These are phyloP conservation scores for Ogataea trehalophila DNA, from an alignment of 805 yeast genomes.

Conservation along the genomic window DNA sequence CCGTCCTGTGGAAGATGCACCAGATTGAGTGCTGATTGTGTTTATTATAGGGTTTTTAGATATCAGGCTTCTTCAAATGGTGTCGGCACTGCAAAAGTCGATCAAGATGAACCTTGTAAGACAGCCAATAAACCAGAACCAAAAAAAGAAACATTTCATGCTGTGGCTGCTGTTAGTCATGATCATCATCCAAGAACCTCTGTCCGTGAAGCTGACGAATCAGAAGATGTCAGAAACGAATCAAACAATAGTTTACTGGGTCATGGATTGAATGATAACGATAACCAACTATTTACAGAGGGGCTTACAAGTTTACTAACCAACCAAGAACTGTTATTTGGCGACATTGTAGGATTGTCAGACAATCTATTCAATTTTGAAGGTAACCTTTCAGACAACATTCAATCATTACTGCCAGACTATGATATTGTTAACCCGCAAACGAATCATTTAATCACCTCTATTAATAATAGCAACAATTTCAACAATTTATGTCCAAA, in stretches of 20 bases:
- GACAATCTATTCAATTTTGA: constrained; percentile 9
- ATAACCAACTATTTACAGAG: constrained; percentile 7
- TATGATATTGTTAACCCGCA: constrained; percentile 3
- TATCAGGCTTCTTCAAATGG: constrained; percentile 14
- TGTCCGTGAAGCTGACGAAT: too few relatives aligned
- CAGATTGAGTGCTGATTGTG: constrained; percentile 30
- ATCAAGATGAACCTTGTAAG: not conserved
- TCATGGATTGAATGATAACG: not conserved
- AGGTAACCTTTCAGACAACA: constrained; percentile 3
- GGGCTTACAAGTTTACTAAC: constrained; percentile 13
- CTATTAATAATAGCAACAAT: too few relatives aligned
- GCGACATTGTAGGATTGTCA: constrained; percentile 15
- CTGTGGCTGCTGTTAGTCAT: too few relatives aligned
- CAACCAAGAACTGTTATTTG: constrained; percentile 22
- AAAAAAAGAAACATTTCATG: too few relatives aligned
- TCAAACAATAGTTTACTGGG: too few relatives aligned
- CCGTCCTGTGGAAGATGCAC: constrained; percentile 36
- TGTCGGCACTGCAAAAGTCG: too few relatives aligned
- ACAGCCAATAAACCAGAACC: not conserved
- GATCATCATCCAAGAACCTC: too few relatives aligned
- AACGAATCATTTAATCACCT: not conserved
- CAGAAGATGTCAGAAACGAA: too few relatives aligned
- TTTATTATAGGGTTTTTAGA: constrained; percentile 28
- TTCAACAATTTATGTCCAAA: too few relatives aligned
- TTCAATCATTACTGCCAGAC: constrained; percentile 9